These are phyloP conservation scores for Trichophyton benhamiae DNA, from an alignment of 2,329 filamentous ascomycete genomes.

Conservation along the genomic window DNA sequence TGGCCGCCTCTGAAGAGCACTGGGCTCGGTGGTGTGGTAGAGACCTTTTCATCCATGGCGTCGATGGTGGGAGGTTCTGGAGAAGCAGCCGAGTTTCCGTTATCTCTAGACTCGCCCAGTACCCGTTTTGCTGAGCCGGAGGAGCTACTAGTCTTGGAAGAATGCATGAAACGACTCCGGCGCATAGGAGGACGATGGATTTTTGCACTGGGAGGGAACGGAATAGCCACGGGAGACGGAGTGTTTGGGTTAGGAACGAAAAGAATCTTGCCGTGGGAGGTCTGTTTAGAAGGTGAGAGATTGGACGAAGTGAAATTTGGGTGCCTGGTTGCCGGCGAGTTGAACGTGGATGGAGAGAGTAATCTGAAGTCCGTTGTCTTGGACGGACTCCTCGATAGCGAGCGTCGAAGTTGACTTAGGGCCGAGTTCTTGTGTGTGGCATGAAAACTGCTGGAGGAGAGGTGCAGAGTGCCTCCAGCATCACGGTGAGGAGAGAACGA, in stretches of 20 bases:
- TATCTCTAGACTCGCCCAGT: conserved; percentile 56
- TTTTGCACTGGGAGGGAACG: conserved; percentile 54
- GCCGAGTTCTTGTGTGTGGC: conserved; percentile 72
- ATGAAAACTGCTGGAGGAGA: conserved; percentile 71
- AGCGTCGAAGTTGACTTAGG: conserved; percentile 72
- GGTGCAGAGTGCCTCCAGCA: conserved; percentile 64
- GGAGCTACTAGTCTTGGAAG: conserved; percentile 53
- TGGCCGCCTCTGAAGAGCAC: neutral
- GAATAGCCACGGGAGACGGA: conserved; percentile 46
- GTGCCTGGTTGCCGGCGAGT: conserved; percentile 40
- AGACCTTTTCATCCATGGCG: conserved; percentile 23
- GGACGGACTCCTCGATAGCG: conserved; percentile 85
- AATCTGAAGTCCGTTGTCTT: conserved; percentile 61
- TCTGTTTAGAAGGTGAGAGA: conserved; percentile 46
- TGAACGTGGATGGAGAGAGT: conserved; percentile 38
- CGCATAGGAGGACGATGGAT: conserved; percentile 38
- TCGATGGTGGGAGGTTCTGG: conserved; percentile 28
- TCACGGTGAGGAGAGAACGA: conserved; percentile 39
- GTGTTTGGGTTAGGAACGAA: conserved; percentile 31
- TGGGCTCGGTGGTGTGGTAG: conserved; percentile 7
- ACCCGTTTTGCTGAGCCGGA: conserved; percentile 72
- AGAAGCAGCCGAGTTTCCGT: conserved; percentile 52
- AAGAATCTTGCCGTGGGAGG: conserved; percentile 42
- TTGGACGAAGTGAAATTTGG: conserved; percentile 39
- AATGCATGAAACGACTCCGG: conserved; percentile 24